phyloP scores from a whole-genome alignment of 176 grass and related monocot species.

The Metroxylon sagu region DNA sequence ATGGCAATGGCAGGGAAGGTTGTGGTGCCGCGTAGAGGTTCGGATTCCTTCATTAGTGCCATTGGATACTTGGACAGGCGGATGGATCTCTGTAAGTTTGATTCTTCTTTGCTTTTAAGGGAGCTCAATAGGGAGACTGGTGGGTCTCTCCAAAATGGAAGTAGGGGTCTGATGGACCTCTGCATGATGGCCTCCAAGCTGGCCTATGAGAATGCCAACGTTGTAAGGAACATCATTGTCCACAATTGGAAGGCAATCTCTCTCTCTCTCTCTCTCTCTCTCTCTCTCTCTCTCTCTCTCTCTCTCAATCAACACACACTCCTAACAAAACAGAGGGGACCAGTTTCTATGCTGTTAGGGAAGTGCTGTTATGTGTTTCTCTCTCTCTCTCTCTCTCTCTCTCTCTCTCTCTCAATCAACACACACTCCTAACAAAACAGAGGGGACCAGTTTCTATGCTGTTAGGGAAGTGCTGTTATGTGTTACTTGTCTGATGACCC shows the following conservation, averaged over 20 bases:
- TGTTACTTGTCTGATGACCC: too few species aligned
- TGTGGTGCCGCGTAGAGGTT: conserved; percentile 26
- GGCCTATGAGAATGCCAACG: conserved; percentile 36
- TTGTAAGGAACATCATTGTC: conserved; percentile 9
- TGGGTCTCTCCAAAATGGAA: neutral
- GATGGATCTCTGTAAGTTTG: conserved; percentile 24
- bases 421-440: too few species aligned
- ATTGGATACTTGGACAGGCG: conserved; percentile 29
- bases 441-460: too few species aligned
- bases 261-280: conserved; percentile 2
- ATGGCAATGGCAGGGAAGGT: conserved; percentile 14
- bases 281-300: neutral
- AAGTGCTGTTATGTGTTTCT: neutral
- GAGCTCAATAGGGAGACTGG: neutral
- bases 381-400: neutral
- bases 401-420: neutral
- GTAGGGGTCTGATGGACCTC: conserved; percentile 25
- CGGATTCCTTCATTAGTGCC: conserved; percentile 23
- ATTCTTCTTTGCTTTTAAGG: neutral
- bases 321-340: too few species aligned
- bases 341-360: too few species aligned
- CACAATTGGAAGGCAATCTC: conserved; percentile 27
- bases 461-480: too few species aligned
- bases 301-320: too few species aligned
- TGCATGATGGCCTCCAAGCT: conserved; percentile 41